Base-by-base conservation (phyloP, 192 early-diverging fungal genomes). In the Ambispora gerdemannii region DNA sequence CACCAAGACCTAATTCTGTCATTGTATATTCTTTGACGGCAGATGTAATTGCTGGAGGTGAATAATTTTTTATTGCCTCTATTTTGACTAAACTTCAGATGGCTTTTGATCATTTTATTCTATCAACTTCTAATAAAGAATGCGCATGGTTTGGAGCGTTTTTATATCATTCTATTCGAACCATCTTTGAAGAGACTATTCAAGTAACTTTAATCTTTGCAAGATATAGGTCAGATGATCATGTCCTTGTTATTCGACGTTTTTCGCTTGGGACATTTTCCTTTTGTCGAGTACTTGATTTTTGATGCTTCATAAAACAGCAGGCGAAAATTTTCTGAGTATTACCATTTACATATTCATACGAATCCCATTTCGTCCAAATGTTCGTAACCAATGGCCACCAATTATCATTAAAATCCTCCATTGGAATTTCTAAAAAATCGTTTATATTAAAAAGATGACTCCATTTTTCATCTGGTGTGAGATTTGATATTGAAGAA, bases 351-450 rank as follows among this genome's bases (percentile, higher is more conserved):
- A 20, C 3, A 33, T n/a, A 15, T 50, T 51, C 51, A 3, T 13
- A 51, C 8, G 43, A 66, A 51, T 51, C 32, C 24, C 20, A 66
- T 50, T 66, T 38, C 28, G 60, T 34, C 61, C 71, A 72, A 33
- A 64, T 24, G 32, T 72, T 72, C 4, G 71, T 35, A 17, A 72
- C 63, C 10, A 72, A 36, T 1, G 71, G 71, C 60, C 61, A 72
- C 71, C 61, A 72, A 34, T 52, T 32, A 15, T 72, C 38, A 19
- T 72, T 28, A 50, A 71, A 62, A 33, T 71, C 70, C 33, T 62
- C 32, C 24, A 28, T 36, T n/a, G 36, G 28, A 19, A 36, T 34
- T 27, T 63, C 47, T 22, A 72, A 13, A 17, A 49, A 8, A 28
- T 17, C 25, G 24, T 72, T 24, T 7, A 72, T 22, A n/a, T 63